Percentiles rank a stretch among this genome's conserved stretches.
Conservation (phyloP, 2,329 filamentous ascomycete species). For the Laburnicola sp. region DNA sequence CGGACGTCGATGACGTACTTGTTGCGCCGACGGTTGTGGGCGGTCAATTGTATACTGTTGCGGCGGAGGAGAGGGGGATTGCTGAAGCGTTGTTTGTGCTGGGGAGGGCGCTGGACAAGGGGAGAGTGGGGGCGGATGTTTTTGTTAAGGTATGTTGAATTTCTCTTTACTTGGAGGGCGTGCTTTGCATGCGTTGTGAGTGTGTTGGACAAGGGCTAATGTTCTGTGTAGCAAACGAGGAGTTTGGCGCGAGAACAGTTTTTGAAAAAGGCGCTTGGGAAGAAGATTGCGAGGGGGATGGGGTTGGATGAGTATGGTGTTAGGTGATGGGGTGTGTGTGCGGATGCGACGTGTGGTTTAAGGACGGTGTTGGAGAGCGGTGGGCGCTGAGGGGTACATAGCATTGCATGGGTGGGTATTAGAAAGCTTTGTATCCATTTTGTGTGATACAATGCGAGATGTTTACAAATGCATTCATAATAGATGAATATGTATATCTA, state of each 20-base stretch:
- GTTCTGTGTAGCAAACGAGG: conserved; percentile 58
- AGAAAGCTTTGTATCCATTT: no score
- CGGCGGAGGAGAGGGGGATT: conserved; percentile 84
- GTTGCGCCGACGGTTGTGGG: conserved; percentile 93
- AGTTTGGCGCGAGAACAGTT: conserved; percentile 78
- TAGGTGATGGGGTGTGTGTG: neutral
- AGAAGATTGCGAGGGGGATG: conserved; percentile 77
- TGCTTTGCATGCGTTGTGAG: no score
- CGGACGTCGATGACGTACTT: conserved; percentile 84
- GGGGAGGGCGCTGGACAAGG: conserved; percentile 72
- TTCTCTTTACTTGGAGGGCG: no score
- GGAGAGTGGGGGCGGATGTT: conserved; percentile 69
- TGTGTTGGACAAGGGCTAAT: conserved; percentile 13
- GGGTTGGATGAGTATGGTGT: conserved; percentile 57
- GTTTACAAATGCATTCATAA: no score
- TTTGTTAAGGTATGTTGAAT: conserved; percentile 67
- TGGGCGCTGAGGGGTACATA: no score
- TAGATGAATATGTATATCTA: no score
- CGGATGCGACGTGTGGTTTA: no score
- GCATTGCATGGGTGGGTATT: no score
- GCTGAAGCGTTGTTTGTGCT: conserved; percentile 85
- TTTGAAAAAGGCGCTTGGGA: conserved; percentile 77
- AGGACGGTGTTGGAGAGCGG: no score
- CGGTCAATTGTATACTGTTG: conserved; percentile 86
- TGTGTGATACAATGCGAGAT: no score